Evolutionary conservation across 768 basidiomycete species (phyloP), one percentile per base, ranked within the genome.

Genomic region (Austroboletus eburneus): DNA sequence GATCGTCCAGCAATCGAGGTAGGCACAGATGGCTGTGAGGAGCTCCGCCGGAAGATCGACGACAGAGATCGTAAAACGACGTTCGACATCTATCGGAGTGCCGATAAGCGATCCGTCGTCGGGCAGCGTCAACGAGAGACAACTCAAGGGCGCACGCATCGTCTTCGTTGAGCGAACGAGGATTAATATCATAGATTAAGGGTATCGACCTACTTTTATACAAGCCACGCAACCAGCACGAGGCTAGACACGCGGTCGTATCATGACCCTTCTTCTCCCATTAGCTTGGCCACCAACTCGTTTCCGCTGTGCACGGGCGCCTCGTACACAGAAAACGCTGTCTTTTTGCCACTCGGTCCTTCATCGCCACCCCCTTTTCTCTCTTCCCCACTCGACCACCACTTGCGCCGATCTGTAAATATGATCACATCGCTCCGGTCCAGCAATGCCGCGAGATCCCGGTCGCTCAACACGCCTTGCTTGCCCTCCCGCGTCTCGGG

Each of bases 281-380:
- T 70, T 68, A 90, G 77, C 59, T 75, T 80, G 44, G 85, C 83
- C 45, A 91, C 70, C 24, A 78, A 73, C 57, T 88, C 84, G 34
- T 81, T 83, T 22, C 78, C 83, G 43, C 77, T 73, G 51, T 83
- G 78, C 51, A 64, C 68, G 6, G 83, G 78, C 1, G 80, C 79
- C 53, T 87, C 78, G 52, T 83, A 91, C 35, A 91, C 90, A 46
- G 86, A 87, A 63, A 91, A 91, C 27, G 78, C 81, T 9, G 79
- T 75, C 62, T 73, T 75, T 65, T 70, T 52, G 21, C 49, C 44
- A 24, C 40, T 20, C 43, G 34, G 24, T 24, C 45, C 37, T n/a
- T n/a, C n/a, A n/a, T n/a, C n/a, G n/a, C n/a, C n/a, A n/a, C n/a
- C n/a, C n/a, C n/a, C n/a, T n/a, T n/a, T n/a, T n/a, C n/a, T n/a